These are phyloP conservation scores for Raffaelea deltoideospora DNA, from an alignment of 2,329 filamentous ascomycete genomes.

Conservation along the genomic window DNA sequence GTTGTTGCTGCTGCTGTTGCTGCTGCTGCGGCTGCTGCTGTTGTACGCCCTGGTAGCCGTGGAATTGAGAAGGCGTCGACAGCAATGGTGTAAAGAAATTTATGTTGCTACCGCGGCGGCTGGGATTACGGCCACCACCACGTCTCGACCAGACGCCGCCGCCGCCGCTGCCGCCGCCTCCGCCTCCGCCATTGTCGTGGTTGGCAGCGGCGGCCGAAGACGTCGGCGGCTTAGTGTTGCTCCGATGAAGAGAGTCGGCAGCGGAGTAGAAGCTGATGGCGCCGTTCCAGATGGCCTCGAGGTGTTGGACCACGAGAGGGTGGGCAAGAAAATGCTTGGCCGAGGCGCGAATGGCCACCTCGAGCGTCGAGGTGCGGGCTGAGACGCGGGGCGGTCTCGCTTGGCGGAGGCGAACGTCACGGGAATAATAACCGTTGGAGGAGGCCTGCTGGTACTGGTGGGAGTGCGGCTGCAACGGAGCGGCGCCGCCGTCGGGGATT, in stretches of 20 bases:
- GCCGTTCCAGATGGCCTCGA: constrained; percentile 96
- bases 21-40: constrained; percentile 6
- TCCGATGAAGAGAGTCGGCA: constrained; percentile 69
- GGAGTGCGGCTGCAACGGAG: no score
- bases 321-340: constrained; percentile 88
- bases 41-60: neutral
- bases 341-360: constrained; percentile 76
- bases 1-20: neutral
- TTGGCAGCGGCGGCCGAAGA: constrained; percentile 9
- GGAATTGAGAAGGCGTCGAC: constrained; percentile 9
- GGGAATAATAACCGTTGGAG: no score
- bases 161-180: no score
- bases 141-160: neutral
- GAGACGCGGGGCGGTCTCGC: constrained; percentile 32
- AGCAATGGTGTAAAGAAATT: constrained; percentile 38
- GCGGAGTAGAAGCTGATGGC: constrained; percentile 88
- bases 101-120: constrained; percentile 15
- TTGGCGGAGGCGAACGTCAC: constrained; percentile 22
- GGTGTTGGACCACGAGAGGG: constrained; percentile 78
- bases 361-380: constrained; percentile 74
- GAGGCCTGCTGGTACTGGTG: constrained; percentile 3
- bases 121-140: neutral
- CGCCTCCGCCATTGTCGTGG: neutral
- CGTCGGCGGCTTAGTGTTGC: constrained; percentile 19
- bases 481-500: constrained; percentile 35